Base-by-base conservation (phyloP, 306 rosid species). In the Lathyrus oleraceus region DNA sequence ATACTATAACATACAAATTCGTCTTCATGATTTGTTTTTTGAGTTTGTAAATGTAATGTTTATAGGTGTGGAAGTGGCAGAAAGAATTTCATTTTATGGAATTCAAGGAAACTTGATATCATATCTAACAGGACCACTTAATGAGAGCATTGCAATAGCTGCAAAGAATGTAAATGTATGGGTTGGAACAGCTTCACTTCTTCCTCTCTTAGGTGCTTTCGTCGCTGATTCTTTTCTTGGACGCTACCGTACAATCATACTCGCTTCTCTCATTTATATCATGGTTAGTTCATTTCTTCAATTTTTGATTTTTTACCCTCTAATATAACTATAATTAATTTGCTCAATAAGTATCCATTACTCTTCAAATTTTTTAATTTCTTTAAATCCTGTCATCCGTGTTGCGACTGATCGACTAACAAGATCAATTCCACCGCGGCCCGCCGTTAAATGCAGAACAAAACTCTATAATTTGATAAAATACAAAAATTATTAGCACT, bases 181-280 rank as follows among this genome's bases (percentile, higher is more conserved):
- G 91, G 54, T 74, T 10, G 91, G 91, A 65, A 78, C 87, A 1
- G 68, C 83, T 64, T 30, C 83, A 16, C 54, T 86, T 52, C 82
- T 86, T 42, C 83, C 91, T 10, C 73, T 86, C 1, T 6, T 78
- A 1, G 91, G 91, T 1, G 91, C 87, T 5, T 82, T 78, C 9
- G 35, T 82, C 1, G 89, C 92, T 16, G 92, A 87, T 19, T 80
- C 86, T 7, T 49, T 47, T 52, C 76, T 87, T 2, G 92, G 92
- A 16, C 89, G 89, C 54, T 87, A 78, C 70, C 85, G 78, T 12
- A 82, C 89, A 1, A 71, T 87, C 17, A 27, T 85, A 3, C 2
- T 80, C 4, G 82, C 92, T 14, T 82, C 89, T 53, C 20, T 78
- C 44, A 49, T 84, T 75, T 85, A 87, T 47, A 68, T 85, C 21